Base-by-base conservation (phyloP, 345 rosid genomes). In the Eucalyptus pumila region DNA sequence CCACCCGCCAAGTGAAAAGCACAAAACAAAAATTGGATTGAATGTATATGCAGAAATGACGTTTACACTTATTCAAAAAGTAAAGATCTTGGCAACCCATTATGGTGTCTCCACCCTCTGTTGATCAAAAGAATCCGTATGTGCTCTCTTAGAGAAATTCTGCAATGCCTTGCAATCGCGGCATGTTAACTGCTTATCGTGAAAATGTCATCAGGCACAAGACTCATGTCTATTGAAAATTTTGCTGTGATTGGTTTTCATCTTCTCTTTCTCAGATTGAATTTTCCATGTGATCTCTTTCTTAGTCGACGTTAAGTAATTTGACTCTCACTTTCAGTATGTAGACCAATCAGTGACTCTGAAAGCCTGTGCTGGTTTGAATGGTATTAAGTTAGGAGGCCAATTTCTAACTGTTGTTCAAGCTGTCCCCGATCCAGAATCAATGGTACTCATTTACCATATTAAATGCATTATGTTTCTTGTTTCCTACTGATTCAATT, bases 351-450 rank as follows among this genome's bases (percentile, higher is more conserved):
- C 96, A 62, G 91, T 93, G 86, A 91, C 99, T 86, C 90, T 52
- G 90, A 98, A 92, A 95, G 99, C 99, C 76, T 96, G 98, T 92
- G 97, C 94, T 81, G 98, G 96, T 87, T 93, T 98, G 69, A 97
- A 96, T 92, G 99, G 99, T 69, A 93, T 97, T 97, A 97, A 95
- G 93, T 91, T 98, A 88, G 99, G 98, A 89, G 99, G 98, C 89
- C 94, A 94, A 93, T 93, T 94, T 81, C 86, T 98, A 87, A 96
- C 96, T 91, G 98, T 92, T n/a, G 96, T 96, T 90, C 97, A 94
- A 92, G 96, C 95, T 92, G 86, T 91, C 91, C 94, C 94, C 24
- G 58, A 92, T 89, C 90, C 92, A 86, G 88, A 91, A 7, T n/a
- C 89, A 67, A 45, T 80, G 97, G 97, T 98, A 96, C 88, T 89